Evolutionary conservation across 2,329 filamentous ascomycete species (phyloP).

Genomic region (Penicillium fuscoglaucum): DNA sequence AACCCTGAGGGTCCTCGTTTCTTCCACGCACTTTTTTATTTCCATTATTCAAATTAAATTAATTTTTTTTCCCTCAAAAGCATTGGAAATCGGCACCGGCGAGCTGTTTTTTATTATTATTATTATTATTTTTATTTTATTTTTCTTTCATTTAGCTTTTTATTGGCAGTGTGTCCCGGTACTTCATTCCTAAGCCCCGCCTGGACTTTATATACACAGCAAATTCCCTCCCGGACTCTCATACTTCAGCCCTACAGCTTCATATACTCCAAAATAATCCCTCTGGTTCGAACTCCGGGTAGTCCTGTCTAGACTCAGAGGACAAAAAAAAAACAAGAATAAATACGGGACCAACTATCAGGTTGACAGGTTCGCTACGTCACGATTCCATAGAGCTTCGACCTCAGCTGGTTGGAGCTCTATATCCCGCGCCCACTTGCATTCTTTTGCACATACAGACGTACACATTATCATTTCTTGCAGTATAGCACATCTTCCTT

Average conservation of each 20-base stretch:
- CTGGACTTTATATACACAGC: conserved; percentile 18
- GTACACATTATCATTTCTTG: background rate
- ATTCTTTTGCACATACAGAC: conserved; percentile 9
- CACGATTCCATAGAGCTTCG: conserved; percentile 27
- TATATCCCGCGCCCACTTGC: background rate
- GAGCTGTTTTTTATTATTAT: conserved; percentile 2
- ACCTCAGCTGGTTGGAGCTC: conserved; percentile 19
- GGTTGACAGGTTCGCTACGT: conserved; percentile 22
- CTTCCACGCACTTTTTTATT: conserved; percentile 5
- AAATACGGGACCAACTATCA: conserved; percentile 3
- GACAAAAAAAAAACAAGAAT: conserved; percentile 1
- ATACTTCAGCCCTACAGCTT: conserved; percentile 28
- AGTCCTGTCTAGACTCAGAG: background rate
- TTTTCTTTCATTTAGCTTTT: background rate
- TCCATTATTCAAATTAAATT: background rate
- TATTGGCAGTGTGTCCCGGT: background rate
- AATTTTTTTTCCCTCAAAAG: conserved; percentile 6
- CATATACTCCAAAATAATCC: background rate
- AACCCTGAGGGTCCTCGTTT: background rate
- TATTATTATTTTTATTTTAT: background rate
- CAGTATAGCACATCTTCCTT: conserved; percentile 1
- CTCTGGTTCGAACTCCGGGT: background rate
- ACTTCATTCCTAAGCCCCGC: background rate
- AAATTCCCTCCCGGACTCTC: conserved; percentile 5
- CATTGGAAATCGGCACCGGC: conserved; percentile 21